These are phyloP conservation scores for Talaromyces sp. DNA, from an alignment of 2,329 filamentous ascomycete genomes.

Conservation along the genomic window DNA sequence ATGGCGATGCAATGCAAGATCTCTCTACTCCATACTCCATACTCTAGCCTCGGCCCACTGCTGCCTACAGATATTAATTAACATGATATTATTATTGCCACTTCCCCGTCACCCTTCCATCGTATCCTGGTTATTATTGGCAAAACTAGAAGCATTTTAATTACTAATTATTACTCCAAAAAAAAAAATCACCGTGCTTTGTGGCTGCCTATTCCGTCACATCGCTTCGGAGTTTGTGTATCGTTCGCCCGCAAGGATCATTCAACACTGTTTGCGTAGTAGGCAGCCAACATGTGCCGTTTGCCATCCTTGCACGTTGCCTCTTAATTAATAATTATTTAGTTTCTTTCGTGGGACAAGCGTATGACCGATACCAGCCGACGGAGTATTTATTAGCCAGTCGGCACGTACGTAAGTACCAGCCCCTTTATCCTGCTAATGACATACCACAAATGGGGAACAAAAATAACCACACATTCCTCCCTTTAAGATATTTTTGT, in stretches of 20 bases:
- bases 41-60: background rate
- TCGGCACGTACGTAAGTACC: background rate
- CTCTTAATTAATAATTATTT: background rate
- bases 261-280: too few species aligned
- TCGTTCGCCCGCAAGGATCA: background rate
- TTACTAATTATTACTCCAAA: background rate
- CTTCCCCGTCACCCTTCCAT: background rate
- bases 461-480: background rate
- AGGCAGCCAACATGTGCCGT: background rate
- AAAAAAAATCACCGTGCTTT: background rate
- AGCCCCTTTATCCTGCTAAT: background rate
- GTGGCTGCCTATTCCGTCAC: background rate
- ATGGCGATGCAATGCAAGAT: background rate
- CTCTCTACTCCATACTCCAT: background rate
- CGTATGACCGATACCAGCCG: background rate
- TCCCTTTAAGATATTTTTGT: background rate
- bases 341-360: background rate
- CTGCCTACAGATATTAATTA: background rate
- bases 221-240: background rate
- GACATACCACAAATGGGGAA: background rate
- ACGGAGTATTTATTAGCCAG: slow-evolving; percentile 6
- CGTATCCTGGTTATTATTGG: background rate
- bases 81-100: background rate
- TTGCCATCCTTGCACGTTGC: background rate
- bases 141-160: background rate